Percentiles rank a stretch among this genome's conserved stretches.
These are phyloP conservation scores for Fistulifera pelliculosa DNA, from an alignment of 108 stramenopile genomes.

Conservation along the genomic window DNA sequence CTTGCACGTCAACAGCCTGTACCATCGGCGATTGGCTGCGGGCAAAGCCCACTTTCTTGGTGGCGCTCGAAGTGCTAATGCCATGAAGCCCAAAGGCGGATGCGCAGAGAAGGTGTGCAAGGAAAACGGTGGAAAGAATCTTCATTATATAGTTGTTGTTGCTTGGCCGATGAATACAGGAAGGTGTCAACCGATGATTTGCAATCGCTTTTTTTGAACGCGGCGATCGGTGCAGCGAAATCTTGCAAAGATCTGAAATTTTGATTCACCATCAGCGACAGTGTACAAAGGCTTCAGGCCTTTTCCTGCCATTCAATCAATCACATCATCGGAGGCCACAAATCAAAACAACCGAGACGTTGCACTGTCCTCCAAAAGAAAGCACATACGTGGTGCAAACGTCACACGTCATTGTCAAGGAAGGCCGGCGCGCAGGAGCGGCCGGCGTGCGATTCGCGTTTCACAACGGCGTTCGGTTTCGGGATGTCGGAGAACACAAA, in stretches of 20 bases:
- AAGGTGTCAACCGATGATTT: conserved; percentile 1
- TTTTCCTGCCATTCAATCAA: no score
- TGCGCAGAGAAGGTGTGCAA: conserved; percentile 41
- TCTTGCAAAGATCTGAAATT: neutral
- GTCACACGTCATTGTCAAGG: no score
- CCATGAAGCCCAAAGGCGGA: conserved; percentile 63
- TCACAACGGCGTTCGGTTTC: no score
- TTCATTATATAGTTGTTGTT: no score
- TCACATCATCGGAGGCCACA: no score
- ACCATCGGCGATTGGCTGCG: conserved; percentile 24
- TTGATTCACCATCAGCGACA: neutral
- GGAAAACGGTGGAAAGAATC: conserved; percentile 38
- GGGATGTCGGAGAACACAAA: no score
- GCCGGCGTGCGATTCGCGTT: no score
- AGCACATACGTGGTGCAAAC: no score
- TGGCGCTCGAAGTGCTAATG: conserved; percentile 19
- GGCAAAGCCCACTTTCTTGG: conserved; percentile 4
- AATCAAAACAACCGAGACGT: no score
- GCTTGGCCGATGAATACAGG: conserved; percentile 6
- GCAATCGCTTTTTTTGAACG: neutral
- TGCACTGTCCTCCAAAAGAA: no score
- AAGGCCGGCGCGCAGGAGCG: no score
- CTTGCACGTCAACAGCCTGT: conserved; percentile 36
- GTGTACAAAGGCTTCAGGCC: neutral
- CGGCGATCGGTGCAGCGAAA: neutral